phyloP scores from a whole-genome alignment of 2,329 filamentous ascomycete genomes.

The Pestalotiopsis sp. region DNA sequence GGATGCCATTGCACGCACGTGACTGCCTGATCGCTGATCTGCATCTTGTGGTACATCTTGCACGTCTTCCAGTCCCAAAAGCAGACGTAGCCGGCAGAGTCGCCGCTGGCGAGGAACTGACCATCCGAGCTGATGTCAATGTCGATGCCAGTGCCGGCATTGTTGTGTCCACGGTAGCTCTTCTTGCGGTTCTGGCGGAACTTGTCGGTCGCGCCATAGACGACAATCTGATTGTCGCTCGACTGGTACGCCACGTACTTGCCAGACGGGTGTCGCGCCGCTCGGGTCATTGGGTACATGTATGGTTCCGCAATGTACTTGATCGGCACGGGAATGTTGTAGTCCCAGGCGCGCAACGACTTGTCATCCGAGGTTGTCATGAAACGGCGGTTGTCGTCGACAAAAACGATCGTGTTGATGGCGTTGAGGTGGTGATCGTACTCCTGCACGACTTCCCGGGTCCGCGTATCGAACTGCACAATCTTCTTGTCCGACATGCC shows the following conservation, averaged over 20 bases:
- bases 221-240: slow-evolving; percentile 94
- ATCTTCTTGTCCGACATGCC: slow-evolving; percentile 99
- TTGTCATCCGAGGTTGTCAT: slow-evolving; percentile 99
- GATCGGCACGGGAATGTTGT: slow-evolving; percentile 96
- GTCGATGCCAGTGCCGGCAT: slow-evolving; percentile 90
- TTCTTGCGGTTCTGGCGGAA: slow-evolving; percentile 98
- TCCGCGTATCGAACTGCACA: slow-evolving; percentile 89
- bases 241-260: slow-evolving; percentile 95
- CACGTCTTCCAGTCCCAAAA: slow-evolving; percentile 99
- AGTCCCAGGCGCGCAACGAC: slow-evolving; percentile 95
- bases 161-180: slow-evolving; percentile 93
- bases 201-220: slow-evolving; percentile 92
- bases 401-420: slow-evolving; percentile 96
- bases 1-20: slow-evolving; percentile 95
- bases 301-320: slow-evolving; percentile 97
- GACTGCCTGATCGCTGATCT: slow-evolving; percentile 78
- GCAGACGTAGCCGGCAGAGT: slow-evolving; percentile 85
- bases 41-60: slow-evolving; percentile 97
- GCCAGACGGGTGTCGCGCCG: slow-evolving; percentile 80
- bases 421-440: slow-evolving; percentile 98
- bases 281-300: slow-evolving; percentile 94
- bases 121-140: slow-evolving; percentile 88
- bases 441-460: slow-evolving; percentile 83
- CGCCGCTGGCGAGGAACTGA: slow-evolving; percentile 85
- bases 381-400: slow-evolving; percentile 91